A percentile compares a stretch with the other conserved stretches of the same genome.
These are phyloP conservation scores for Zygosaccharomyces siamensis DNA, from an alignment of 805 yeast genomes.

Conservation along the genomic window DNA sequence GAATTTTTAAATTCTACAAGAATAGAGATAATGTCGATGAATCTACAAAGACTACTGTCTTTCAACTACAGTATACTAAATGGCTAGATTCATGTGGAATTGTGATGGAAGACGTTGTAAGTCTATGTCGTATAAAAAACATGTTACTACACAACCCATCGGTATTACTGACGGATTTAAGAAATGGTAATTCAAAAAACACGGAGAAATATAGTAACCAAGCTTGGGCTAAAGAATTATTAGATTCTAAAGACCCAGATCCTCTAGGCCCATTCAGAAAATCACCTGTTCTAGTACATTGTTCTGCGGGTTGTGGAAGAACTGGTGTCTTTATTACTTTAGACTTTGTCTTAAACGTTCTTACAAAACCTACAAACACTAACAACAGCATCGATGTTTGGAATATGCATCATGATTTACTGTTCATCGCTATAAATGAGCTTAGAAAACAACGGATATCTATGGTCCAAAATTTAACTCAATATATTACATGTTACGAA, in stretches of 20 bases:
- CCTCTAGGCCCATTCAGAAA: constrained; percentile 7
- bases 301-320: constrained; percentile 97
- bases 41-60: constrained; percentile 41
- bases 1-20: constrained; percentile 29
- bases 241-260: not conserved
- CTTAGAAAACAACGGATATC: constrained; percentile 65
- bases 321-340: constrained; percentile 82
- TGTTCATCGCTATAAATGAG: constrained; percentile 55
- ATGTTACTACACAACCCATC: constrained; percentile 18
- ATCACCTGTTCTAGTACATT: constrained; percentile 67
- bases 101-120: constrained; percentile 34
- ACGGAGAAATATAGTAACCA: constrained; percentile 11
- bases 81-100: constrained; percentile 85
- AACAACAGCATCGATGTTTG: constrained; percentile 39
- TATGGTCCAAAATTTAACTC: constrained; percentile 75
- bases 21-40: constrained; percentile 28
- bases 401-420: constrained; percentile 45
- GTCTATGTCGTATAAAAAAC: constrained; percentile 33
- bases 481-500: constrained; percentile 68
- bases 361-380: constrained; percentile 35
- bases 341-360: constrained; percentile 43
- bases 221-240: constrained; percentile 5
- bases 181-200: constrained; percentile 10
- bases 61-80: constrained; percentile 67
- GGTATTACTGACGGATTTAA: constrained; percentile 14